Evolutionary conservation across 345 rosid species (phyloP).

Genomic region (Rubroshorea leprosula): DNA sequence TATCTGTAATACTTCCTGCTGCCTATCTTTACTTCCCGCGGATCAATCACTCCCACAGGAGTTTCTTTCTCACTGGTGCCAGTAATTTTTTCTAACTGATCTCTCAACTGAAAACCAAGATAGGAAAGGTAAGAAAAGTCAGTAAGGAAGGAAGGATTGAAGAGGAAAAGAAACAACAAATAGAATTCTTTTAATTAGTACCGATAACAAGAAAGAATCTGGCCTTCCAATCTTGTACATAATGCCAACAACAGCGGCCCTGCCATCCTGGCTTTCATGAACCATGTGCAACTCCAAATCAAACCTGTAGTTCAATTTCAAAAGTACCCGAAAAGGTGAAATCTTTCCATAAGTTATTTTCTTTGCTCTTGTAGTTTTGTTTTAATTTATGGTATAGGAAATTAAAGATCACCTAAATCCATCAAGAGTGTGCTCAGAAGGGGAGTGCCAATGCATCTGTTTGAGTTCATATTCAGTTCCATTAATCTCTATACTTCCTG

Average conservation of each 20-base stretch:
- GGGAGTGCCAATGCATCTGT: constrained; percentile 61
- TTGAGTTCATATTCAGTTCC: constrained; percentile 34
- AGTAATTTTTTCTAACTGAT: constrained; percentile 28
- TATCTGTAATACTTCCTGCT: constrained; percentile 74
- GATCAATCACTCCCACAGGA: constrained; percentile 44
- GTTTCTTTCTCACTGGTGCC: constrained; percentile 23
- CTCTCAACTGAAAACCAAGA: constrained; percentile 31
- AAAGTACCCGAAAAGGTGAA: not conserved
- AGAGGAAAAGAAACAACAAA: not conserved
- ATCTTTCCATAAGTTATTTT: not conserved
- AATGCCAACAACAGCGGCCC: constrained; percentile 58
- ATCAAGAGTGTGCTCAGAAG: constrained; percentile 51
- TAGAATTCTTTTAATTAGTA: constrained; percentile 17
- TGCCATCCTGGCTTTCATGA: constrained; percentile 55
- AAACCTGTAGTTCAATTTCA: constrained; percentile 27
- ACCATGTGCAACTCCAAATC: constrained; percentile 75
- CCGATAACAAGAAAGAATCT: constrained; percentile 57
- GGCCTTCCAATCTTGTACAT: constrained; percentile 64
- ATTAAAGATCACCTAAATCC: constrained; percentile 29
- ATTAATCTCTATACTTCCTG: constrained; percentile 35
- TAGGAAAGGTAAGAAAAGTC: not conserved
- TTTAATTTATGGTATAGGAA: not conserved
- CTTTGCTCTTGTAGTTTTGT: not conserved
- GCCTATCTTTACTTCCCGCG: constrained; percentile 41
- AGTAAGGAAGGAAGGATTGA: no score